Base-by-base conservation (phyloP, 164 flowering plant genomes). In the Nymphaea thermarum region DNA sequence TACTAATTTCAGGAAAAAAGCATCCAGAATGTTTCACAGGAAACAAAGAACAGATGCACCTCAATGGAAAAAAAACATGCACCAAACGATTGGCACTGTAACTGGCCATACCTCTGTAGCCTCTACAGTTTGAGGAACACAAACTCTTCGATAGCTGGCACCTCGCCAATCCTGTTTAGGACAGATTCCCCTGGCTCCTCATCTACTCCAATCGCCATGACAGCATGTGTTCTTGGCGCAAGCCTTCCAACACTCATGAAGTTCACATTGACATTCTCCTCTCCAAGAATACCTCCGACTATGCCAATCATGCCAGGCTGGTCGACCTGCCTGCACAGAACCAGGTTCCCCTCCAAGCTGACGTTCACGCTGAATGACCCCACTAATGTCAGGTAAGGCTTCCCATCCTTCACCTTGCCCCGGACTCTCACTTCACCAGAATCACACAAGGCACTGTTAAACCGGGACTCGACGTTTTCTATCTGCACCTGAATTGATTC, bases 351-450 rank as follows among this genome's bases (percentile, higher is more conserved):
- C 70, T 93, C 98, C 76, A 93, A 73, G 66, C 89, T 90, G 71
- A 90, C 98, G 71, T 93, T 91, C 44, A 93, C 95, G 16, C 85
- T 93, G 70, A 90, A 93, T 3, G 98, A 84, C 60, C 98, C 98
- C 3, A 93, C 91, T 79, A 77, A 85, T 25, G 93, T 93, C 80
- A 93, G 66, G 69, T 86, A 92, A 11, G 98, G 93, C 43, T 86
- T 67, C 63, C 98, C 90, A 70, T 88, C 96, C 70, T 90, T 93
- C 68, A 90, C 98, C 61, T 72, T 75, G 43, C 98, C 98, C 64
- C 86, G 89, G 16, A 93, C 90, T 77, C 43, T 87, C 7, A 90
- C 77, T 77, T 90, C 98, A 42, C 98, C 98, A 2, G 87, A 69
- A 3, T 87, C 96, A 6, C 96, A 88, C 6, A 90, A 83, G 43